Base-by-base conservation (phyloP, 345 rosid species). In the Gossypioides kirkii region DNA sequence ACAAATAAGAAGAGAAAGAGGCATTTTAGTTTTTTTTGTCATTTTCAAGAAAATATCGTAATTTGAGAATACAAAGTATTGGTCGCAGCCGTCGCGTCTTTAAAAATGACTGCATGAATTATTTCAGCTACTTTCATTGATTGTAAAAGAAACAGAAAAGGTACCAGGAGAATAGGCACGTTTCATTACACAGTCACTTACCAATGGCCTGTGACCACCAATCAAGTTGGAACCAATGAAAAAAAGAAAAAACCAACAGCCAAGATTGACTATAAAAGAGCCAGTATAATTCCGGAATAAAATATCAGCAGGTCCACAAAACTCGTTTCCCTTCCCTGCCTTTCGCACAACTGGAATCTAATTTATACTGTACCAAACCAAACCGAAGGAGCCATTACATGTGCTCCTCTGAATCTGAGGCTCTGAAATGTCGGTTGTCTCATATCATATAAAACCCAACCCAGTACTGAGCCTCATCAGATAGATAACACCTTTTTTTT, bases 401-500 rank as follows among this genome's bases (percentile, higher is more conserved):
- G 54, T 13, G 25, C 70, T 66, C 70, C 11, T 77, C 60, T 22
- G 26, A 53, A 2, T 77, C 25, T 2, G 9, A 53, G 20, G 56
- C 56, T 25, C 76, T 50, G 73, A 61, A 69, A 61, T 17, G 69
- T 59, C 49, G 43, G 41, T 32, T 58, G 49, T 45, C 70, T 32
- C 76, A 64, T 10, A 62, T 64, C 80, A 78, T 80, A 80, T 77
- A 83, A 83, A 81, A 72, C 42, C 47, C 73, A 32, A 38, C 26
- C 38, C 36, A 2, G 3, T 45, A 11, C 72, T 17, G 5, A 7
- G 23, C 18, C 17, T 9, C 55, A 8, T 0, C 69, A 58, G 74
- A 0, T 54, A 62, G 64, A n/a, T n/a, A n/a, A 70, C 71, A 74
- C 80, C 77, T 82, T 78, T 79, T 2, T 50, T 50, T 3, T 50